Evolutionary conservation across 2,329 filamentous ascomycete genomes (phyloP).

Genomic region (Botrytis squamosa): DNA sequence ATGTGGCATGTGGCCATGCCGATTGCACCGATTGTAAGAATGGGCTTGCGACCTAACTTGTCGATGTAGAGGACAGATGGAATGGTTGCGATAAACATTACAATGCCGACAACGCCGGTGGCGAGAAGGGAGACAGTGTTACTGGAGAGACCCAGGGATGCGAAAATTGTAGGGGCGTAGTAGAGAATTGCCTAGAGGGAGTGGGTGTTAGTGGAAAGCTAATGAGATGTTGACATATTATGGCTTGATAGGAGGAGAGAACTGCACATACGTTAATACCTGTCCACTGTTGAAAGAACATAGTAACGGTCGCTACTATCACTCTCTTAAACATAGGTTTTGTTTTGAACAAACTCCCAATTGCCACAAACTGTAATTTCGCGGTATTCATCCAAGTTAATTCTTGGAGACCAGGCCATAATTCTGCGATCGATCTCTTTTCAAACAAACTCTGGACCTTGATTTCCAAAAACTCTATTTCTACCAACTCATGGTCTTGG

Average conservation of each 20-base stretch:
- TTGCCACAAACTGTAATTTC: slow-evolving; percentile 68
- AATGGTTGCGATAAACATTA: slow-evolving; percentile 67
- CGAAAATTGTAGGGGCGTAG: slow-evolving; percentile 51
- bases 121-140: slow-evolving; percentile 59
- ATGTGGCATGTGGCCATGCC: slow-evolving; percentile 59
- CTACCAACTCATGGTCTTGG: slow-evolving; percentile 64
- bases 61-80: slow-evolving; percentile 67
- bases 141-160: slow-evolving; percentile 44
- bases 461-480: slow-evolving; percentile 80
- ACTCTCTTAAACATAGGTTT: slow-evolving; percentile 67
- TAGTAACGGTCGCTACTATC: slow-evolving; percentile 59
- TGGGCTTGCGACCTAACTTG: slow-evolving; percentile 60
- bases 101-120: slow-evolving; percentile 69
- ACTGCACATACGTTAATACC: slow-evolving; percentile 43
- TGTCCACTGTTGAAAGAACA: slow-evolving; percentile 59
- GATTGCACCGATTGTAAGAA: slow-evolving; percentile 62
- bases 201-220: not conserved
- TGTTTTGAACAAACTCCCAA: slow-evolving; percentile 62
- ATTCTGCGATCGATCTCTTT: slow-evolving; percentile 64
- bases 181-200: slow-evolving; percentile 33
- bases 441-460: slow-evolving; percentile 77
- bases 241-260: no score
- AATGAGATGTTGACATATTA: not conserved
- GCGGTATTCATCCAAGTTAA: slow-evolving; percentile 61
- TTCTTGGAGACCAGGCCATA: slow-evolving; percentile 64